A percentile compares a stretch with the other conserved stretches of the same genome.
Evolutionary conservation across 179 eudicot species (phyloP).

Genomic region (Patellifolia procumbens): DNA sequence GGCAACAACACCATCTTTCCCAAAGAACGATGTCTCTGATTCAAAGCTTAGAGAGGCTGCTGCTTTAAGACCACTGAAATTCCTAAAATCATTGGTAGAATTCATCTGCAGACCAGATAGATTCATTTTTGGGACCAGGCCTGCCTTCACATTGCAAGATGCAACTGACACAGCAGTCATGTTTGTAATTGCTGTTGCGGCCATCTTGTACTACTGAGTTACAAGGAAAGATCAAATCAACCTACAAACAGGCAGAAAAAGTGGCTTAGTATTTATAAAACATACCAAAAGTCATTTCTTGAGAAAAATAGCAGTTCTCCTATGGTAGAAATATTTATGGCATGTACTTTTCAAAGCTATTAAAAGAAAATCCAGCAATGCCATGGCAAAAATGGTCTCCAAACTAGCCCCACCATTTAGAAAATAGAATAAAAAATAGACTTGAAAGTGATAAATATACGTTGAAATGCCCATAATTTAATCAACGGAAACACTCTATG

Average conservation of each 20-base stretch:
- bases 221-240: conserved; percentile 8
- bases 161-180: conserved; percentile 28
- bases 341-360: no score
- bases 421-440: no score
- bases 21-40: conserved; percentile 30
- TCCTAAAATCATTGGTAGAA: conserved; percentile 23
- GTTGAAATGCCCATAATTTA: no score
- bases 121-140: conserved; percentile 28
- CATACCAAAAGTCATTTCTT: neutral
- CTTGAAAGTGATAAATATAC: no score
- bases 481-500: neutral
- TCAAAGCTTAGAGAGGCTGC: conserved; percentile 29
- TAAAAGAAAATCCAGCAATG: no score
- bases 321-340: no score
- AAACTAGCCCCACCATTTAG: no score
- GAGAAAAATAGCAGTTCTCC: no score
- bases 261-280: neutral
- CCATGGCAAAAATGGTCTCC: no score
- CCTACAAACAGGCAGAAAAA: conserved; percentile 21
- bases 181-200: conserved; percentile 35
- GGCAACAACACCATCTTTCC: conserved; percentile 23
- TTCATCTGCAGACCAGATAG: conserved; percentile 31
- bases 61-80: conserved; percentile 40
- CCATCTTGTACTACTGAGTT: conserved; percentile 26
- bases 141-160: conserved; percentile 27